Conservation (phyloP, 176 grass and related monocot species). For the Chloris gayana region DNA sequence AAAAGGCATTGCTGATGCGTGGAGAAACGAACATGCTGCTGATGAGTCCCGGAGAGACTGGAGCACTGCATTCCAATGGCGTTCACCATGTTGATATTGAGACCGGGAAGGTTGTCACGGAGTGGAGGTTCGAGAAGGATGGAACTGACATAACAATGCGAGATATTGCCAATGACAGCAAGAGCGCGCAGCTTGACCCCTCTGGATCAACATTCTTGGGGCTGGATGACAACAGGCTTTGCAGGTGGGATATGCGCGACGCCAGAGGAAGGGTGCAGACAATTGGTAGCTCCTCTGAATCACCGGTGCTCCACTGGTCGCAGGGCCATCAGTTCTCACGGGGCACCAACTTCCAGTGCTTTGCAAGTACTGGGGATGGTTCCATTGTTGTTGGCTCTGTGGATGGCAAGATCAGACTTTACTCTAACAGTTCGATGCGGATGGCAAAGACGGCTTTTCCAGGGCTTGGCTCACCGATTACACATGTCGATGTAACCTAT, state of each 20-base stretch:
- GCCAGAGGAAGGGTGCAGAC: constrained; percentile 77
- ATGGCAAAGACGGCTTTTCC: constrained; percentile 95
- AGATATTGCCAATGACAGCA: constrained; percentile 84
- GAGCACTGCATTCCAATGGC: constrained; percentile 43
- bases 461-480: constrained; percentile 82
- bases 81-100: constrained; percentile 86
- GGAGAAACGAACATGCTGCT: constrained; percentile 86
- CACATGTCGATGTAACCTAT: constrained; percentile 86
- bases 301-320: constrained; percentile 75
- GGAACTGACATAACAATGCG: constrained; percentile 75
- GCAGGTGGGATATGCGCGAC: constrained; percentile 94
- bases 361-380: constrained; percentile 87
- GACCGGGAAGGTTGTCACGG: constrained; percentile 75
- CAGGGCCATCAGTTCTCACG: constrained; percentile 89
- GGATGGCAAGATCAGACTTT: constrained; percentile 90
- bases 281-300: constrained; percentile 59
- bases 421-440: constrained; percentile 80
- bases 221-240: constrained; percentile 80
- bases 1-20: constrained; percentile 80
- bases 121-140: constrained; percentile 93
- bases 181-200: constrained; percentile 77
- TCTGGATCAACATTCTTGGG: constrained; percentile 88
- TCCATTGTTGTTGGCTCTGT: constrained; percentile 83
- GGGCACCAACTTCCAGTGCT: constrained; percentile 92
- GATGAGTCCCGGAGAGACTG: constrained; percentile 68